Percentiles rank a stretch among this genome's conserved stretches.
phyloP scores from a whole-genome alignment of 805 yeast species.

The Torulaspora quercuum region DNA sequence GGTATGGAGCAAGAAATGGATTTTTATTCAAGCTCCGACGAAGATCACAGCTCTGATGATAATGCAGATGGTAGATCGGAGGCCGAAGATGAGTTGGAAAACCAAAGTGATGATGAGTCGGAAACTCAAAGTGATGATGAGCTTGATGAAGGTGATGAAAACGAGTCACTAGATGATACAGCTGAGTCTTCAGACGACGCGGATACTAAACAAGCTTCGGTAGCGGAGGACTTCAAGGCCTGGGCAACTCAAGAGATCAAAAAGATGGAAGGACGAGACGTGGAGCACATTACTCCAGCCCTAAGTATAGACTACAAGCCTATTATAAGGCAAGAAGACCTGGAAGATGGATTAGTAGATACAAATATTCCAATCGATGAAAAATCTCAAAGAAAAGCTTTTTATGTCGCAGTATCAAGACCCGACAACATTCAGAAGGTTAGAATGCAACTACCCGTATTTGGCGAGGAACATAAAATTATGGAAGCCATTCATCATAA shows the following conservation, averaged over 20 bases:
- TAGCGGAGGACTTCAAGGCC: constrained; percentile 66
- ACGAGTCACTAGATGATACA: constrained; percentile 34
- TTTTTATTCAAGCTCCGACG: constrained; percentile 43
- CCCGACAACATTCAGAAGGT: constrained; percentile 59
- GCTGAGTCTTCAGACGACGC: constrained; percentile 35
- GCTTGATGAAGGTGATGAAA: constrained; percentile 27
- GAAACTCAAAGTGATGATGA: constrained; percentile 29
- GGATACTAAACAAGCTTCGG: constrained; percentile 26
- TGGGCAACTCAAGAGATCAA: constrained; percentile 84
- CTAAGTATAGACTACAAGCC: constrained; percentile 51
- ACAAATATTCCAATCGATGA: constrained; percentile 60
- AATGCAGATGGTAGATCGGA: constrained; percentile 20
- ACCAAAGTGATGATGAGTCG: constrained; percentile 13
- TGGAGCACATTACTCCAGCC: constrained; percentile 49
- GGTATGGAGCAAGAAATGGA: constrained; percentile 59
- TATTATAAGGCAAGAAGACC: constrained; percentile 63
- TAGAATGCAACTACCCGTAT: constrained; percentile 79
- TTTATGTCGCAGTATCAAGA: constrained; percentile 65
- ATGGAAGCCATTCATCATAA: constrained; percentile 96
- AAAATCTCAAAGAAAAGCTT: constrained; percentile 50
- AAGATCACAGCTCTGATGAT: constrained; percentile 18
- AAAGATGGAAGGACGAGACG: constrained; percentile 58
- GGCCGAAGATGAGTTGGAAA: constrained; percentile 15
- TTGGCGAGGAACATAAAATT: constrained; percentile 82
- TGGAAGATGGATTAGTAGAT: constrained; percentile 64